A percentile compares a stretch with the other conserved stretches of the same genome.
phyloP scores from a whole-genome alignment of 2,329 filamentous ascomycete genomes.

The Fusarium domesticum region DNA sequence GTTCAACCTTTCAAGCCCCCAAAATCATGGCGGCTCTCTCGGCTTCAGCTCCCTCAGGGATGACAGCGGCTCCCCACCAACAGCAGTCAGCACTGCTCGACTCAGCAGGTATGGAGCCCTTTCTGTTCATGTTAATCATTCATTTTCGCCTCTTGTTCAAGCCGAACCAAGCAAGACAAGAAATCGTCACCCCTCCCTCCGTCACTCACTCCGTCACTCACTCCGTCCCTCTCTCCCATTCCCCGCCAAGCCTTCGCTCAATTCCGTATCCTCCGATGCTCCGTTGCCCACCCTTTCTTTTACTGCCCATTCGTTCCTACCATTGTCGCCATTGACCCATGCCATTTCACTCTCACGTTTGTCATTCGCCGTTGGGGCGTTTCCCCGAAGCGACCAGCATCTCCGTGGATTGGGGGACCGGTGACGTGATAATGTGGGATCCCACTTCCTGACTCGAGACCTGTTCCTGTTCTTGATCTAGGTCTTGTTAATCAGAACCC shows the following conservation, averaged over 20 bases:
- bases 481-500: background rate
- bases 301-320: constrained; percentile 8
- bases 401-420: constrained; percentile 16
- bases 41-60: constrained; percentile 22
- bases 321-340: background rate
- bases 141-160: constrained; percentile 14
- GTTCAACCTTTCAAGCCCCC: constrained; percentile 5
- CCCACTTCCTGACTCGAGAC: constrained; percentile 20
- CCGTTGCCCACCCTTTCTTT: constrained; percentile 6
- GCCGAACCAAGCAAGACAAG: background rate
- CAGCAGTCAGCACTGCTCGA: constrained; percentile 20
- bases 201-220: background rate
- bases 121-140: constrained; percentile 14
- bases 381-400: constrained; percentile 20
- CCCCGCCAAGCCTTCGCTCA: background rate
- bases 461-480: constrained; percentile 1
- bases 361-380: constrained; percentile 8
- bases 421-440: constrained; percentile 23
- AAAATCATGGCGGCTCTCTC: constrained; percentile 26
- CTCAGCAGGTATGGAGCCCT: constrained; percentile 25
- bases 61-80: constrained; percentile 24
- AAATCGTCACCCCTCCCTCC: background rate
- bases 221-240: background rate
- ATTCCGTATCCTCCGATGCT: constrained; percentile 5
- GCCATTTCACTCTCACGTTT: constrained; percentile 15